A percentile compares a stretch with the other conserved stretches of the same genome.
Evolutionary conservation across 352 stramenopile species (phyloP).

Genomic region (Pythium graminicola): DNA sequence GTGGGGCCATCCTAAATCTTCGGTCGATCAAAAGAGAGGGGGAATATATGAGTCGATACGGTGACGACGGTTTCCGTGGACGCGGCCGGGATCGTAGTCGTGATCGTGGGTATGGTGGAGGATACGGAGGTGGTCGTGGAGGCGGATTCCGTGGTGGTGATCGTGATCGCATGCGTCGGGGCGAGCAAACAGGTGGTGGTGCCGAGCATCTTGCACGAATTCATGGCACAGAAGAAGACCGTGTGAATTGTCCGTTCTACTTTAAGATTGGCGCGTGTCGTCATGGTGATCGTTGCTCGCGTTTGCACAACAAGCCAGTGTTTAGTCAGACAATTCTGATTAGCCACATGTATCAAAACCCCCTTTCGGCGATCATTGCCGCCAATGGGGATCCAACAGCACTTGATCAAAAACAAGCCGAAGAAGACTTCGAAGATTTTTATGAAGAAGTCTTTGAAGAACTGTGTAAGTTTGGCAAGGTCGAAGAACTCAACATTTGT

Average conservation of each 20-base stretch:
- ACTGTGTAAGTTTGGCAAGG: constrained; percentile 96
- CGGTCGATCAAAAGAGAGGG: constrained; percentile 3
- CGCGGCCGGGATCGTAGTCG: constrained; percentile 64
- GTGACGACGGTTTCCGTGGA: constrained; percentile 58
- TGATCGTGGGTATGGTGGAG: constrained; percentile 39
- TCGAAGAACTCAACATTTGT: constrained; percentile 98
- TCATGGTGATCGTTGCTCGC: constrained; percentile 98
- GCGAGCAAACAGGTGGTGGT: constrained; percentile 70
- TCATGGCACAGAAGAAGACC: constrained; percentile 96
- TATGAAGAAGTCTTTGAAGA: constrained; percentile 98
- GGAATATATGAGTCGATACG: constrained; percentile 61
- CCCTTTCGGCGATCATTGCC: constrained; percentile 83
- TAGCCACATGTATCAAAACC: constrained; percentile 98
- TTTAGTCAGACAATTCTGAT: constrained; percentile 99
- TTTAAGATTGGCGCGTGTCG: constrained; percentile 99
- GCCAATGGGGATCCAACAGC: constrained; percentile 75
- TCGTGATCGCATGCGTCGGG: constrained; percentile 51
- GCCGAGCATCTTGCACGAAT: constrained; percentile 96
- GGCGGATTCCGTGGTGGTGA: constrained; percentile 35
- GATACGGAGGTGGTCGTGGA: constrained; percentile 26
- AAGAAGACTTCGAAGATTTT: constrained; percentile 97
- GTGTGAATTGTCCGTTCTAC: constrained; percentile 99
- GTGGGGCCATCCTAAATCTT: constrained; percentile 20
- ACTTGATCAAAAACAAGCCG: constrained; percentile 87
- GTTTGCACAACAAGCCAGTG: constrained; percentile 97